phyloP scores from a whole-genome alignment of 148 eudicot species.

The Bassia scoparia region DNA sequence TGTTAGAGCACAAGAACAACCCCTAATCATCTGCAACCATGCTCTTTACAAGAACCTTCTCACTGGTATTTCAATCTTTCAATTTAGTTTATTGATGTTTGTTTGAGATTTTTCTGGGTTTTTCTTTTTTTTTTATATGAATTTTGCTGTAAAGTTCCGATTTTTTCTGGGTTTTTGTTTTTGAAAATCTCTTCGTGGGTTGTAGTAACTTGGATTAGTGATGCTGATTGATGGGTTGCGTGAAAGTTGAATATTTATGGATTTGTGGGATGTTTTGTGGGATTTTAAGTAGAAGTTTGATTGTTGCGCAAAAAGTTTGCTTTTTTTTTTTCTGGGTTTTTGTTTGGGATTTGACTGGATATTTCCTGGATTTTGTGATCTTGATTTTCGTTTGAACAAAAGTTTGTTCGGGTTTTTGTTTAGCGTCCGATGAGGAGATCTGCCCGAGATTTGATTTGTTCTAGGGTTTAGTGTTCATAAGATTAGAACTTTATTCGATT shows the following conservation, averaged over 20 bases:
- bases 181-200: too few species aligned
- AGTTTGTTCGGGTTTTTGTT: background rate
- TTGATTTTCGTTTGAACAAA: too few species aligned
- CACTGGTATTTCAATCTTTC: conserved; percentile 21
- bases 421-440: background rate
- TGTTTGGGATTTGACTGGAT: too few species aligned
- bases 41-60: conserved; percentile 38
- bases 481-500: background rate
- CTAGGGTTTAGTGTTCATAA: background rate
- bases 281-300: background rate
- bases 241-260: too few species aligned
- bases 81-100: background rate
- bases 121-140: background rate
- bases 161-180: background rate
- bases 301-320: background rate
- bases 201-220: too few species aligned
- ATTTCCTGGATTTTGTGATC: too few species aligned
- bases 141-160: background rate
- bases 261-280: background rate
- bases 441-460: background rate
- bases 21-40: conserved; percentile 18
- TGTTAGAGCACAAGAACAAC: conserved; percentile 6
- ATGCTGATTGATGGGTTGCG: background rate
- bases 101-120: background rate
- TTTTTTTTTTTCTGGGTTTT: too few species aligned